Conservation (phyloP, 331 rosid genomes). For the Pyrus hybrid region DNA sequence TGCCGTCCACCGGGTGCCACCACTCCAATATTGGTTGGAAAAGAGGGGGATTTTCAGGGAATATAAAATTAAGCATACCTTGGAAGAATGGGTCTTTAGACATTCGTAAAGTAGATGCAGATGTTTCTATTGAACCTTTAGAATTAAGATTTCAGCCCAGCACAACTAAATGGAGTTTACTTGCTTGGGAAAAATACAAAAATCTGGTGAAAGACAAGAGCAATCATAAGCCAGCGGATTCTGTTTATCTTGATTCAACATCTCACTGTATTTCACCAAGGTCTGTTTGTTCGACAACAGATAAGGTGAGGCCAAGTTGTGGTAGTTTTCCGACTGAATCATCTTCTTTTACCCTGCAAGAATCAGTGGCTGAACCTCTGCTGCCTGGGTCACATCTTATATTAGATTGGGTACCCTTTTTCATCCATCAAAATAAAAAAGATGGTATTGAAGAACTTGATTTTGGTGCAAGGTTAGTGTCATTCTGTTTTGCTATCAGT, state of each 20-base stretch:
- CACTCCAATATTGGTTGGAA: slow-evolving; percentile 55
- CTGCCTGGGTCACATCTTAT: slow-evolving; percentile 63
- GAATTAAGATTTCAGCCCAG: slow-evolving; percentile 70
- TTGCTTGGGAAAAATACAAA: slow-evolving; percentile 51
- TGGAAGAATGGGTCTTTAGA: slow-evolving; percentile 96
- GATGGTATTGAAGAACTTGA: slow-evolving; percentile 60
- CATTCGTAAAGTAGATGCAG: slow-evolving; percentile 74
- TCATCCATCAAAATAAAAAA: slow-evolving; percentile 21
- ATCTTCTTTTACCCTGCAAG: slow-evolving; percentile 32
- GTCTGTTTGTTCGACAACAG: slow-evolving; percentile 26
- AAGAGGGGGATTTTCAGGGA: slow-evolving; percentile 81
- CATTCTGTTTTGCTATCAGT: slow-evolving; percentile 4
- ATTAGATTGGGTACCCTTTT: slow-evolving; percentile 75
- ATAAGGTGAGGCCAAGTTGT: slow-evolving; percentile 22
- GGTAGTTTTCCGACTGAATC: slow-evolving; percentile 25
- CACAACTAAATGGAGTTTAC: slow-evolving; percentile 56
- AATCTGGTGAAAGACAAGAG: slow-evolving; percentile 36
- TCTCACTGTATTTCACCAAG: slow-evolving; percentile 23
- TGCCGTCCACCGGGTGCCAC: slow-evolving; percentile 30
- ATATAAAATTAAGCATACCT: slow-evolving; percentile 71
- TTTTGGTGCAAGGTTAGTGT: slow-evolving; percentile 86
- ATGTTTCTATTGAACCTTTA: slow-evolving; percentile 61
- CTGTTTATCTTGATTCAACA: slow-evolving; percentile 28
- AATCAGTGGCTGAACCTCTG: slow-evolving; percentile 33
- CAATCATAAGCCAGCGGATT: slow-evolving; percentile 27